phyloP scores from a whole-genome alignment of 345 rosid species.

The Ricinus communis region DNA sequence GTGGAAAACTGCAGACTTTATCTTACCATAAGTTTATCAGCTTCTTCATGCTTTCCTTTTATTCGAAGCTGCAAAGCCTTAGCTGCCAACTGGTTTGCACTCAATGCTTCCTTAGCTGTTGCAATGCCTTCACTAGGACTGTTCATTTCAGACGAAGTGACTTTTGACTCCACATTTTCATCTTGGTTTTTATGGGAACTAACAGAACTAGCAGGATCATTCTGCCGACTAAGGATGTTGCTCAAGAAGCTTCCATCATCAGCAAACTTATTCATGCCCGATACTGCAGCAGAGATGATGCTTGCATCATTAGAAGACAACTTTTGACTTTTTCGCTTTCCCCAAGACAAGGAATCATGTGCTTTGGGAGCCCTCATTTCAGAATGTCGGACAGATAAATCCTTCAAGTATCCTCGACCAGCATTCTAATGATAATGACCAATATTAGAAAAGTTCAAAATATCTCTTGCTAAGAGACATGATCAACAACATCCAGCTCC shows the following conservation, averaged over 20 bases:
- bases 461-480: not conserved
- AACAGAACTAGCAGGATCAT: conserved; percentile 29
- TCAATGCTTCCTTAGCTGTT: conserved; percentile 39
- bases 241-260: conserved; percentile 81
- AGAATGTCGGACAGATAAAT: conserved; percentile 53
- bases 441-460: not conserved
- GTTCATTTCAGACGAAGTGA: conserved; percentile 20
- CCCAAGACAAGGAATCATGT: conserved; percentile 68
- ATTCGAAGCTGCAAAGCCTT: conserved; percentile 84
- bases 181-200: conserved; percentile 30
- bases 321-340: conserved; percentile 50
- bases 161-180: conserved; percentile 24
- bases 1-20: not conserved
- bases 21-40: conserved; percentile 73
- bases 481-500: not conserved
- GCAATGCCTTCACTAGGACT: conserved; percentile 30
- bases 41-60: conserved; percentile 90
- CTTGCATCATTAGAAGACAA: conserved; percentile 48
- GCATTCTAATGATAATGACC: conserved; percentile 34
- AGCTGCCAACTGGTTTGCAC: conserved; percentile 81
- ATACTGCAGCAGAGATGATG: conserved; percentile 54
- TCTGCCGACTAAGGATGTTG: conserved; percentile 41
- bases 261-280: conserved; percentile 64
- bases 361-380: conserved; percentile 72
- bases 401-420: conserved; percentile 58